phyloP scores from a whole-genome alignment of 805 yeast genomes.

The Pichia occidentalis region DNA sequence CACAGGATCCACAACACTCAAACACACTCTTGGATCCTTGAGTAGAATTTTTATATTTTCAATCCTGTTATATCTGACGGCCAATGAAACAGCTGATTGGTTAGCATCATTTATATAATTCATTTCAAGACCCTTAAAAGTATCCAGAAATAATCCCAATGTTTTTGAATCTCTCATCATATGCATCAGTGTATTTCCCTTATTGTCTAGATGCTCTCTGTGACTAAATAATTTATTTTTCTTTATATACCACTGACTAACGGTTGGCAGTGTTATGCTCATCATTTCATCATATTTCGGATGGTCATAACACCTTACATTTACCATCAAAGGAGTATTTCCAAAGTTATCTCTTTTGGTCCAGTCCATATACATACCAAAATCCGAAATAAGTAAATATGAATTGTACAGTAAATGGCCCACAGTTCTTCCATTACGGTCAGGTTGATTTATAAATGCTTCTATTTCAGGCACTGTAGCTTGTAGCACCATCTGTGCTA shows the following conservation, averaged over 20 bases:
- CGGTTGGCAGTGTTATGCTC: slow-evolving; percentile 37
- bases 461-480: slow-evolving; percentile 39
- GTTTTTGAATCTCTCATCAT: slow-evolving; percentile 45
- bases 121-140: slow-evolving; percentile 38
- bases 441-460: slow-evolving; percentile 44
- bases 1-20: slow-evolving; percentile 29
- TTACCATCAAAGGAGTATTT: slow-evolving; percentile 72
- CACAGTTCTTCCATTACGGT: slow-evolving; percentile 48
- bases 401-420: slow-evolving; percentile 72
- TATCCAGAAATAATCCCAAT: slow-evolving; percentile 35
- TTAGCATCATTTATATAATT: slow-evolving; percentile 55
- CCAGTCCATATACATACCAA: slow-evolving; percentile 71
- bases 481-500: slow-evolving; percentile 39
- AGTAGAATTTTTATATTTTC: slow-evolving; percentile 52
- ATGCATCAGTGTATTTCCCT: slow-evolving; percentile 76
- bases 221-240: slow-evolving; percentile 34
- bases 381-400: slow-evolving; percentile 38
- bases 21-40: slow-evolving; percentile 41
- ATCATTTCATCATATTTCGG: slow-evolving; percentile 49
- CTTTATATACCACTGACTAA: slow-evolving; percentile 35
- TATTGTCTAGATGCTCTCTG: slow-evolving; percentile 60
- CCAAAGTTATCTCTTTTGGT: slow-evolving; percentile 51
- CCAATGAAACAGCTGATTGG: slow-evolving; percentile 66
- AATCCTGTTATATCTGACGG: slow-evolving; percentile 59
- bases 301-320: slow-evolving; percentile 79